These are phyloP conservation scores for Lithohypha guttulata DNA, from an alignment of 2,329 filamentous ascomycete species.

Conservation along the genomic window DNA sequence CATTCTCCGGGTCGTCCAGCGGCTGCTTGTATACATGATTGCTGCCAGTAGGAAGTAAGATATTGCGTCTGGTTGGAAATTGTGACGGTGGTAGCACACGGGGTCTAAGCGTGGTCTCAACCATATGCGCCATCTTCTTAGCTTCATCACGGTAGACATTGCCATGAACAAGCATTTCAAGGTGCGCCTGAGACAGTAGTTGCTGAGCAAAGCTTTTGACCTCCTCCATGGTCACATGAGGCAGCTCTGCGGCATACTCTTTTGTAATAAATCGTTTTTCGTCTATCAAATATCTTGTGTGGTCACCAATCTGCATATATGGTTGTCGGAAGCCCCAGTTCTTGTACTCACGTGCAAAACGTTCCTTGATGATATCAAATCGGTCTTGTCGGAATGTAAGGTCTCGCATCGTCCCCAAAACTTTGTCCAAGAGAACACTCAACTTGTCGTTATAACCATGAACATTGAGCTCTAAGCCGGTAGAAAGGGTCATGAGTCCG, in stretches of 20 bases:
- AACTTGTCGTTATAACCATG: constrained; percentile 96
- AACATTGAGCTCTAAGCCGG: constrained; percentile 67
- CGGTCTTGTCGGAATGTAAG: constrained; percentile 75
- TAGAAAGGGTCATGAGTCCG: constrained; percentile 58
- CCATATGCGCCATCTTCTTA: constrained; percentile 68
- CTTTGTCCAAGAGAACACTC: constrained; percentile 77
- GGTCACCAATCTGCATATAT: constrained; percentile 78
- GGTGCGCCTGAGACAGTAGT: constrained; percentile 69
- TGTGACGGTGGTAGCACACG: constrained; percentile 63
- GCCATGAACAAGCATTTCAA: constrained; percentile 80
- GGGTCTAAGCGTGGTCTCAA: constrained; percentile 68
- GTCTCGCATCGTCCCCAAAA: constrained; percentile 72
- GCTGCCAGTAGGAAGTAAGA: constrained; percentile 66
- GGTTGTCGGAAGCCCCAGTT: constrained; percentile 85
- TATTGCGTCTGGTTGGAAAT: constrained; percentile 65
- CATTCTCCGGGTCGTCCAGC: constrained; percentile 75
- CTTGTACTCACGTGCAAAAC: constrained; percentile 61
- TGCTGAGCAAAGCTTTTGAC: constrained; percentile 70
- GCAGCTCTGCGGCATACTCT: constrained; percentile 66
- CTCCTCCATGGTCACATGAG: constrained; percentile 60
- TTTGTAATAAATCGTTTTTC: constrained; percentile 71
- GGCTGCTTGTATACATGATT: constrained; percentile 76
- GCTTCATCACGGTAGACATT: constrained; percentile 94
- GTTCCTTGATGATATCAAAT: constrained; percentile 85
- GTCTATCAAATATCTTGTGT: constrained; percentile 65